Conservation (phyloP, 768 basidiomycete species). For the Tylopilus subfusipes region DNA sequence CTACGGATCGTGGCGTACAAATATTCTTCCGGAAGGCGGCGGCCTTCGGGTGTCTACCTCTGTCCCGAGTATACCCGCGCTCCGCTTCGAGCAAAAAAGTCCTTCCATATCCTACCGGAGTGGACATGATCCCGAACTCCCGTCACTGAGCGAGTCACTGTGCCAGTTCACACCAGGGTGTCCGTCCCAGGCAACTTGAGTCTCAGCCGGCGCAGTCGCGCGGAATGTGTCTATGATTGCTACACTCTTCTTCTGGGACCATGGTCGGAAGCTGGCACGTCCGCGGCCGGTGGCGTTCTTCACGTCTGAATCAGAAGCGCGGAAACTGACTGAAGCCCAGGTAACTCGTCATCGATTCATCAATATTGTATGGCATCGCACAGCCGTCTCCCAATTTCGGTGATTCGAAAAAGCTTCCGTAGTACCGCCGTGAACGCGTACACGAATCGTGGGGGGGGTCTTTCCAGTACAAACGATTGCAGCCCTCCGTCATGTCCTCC, state of each 20-base stretch:
- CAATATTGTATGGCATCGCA: too few relatives aligned
- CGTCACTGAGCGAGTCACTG: background rate
- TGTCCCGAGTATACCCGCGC: slow-evolving; percentile 11
- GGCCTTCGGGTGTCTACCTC: background rate
- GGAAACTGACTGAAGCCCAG: background rate
- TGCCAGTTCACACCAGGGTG: background rate
- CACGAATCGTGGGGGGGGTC: too few relatives aligned
- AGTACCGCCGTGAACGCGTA: too few relatives aligned
- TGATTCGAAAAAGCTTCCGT: too few relatives aligned
- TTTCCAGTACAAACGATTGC: background rate
- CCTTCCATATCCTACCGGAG: background rate
- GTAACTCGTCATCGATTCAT: background rate
- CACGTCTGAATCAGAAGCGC: too few relatives aligned
- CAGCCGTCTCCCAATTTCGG: too few relatives aligned
- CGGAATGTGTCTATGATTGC: background rate
- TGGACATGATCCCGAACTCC: background rate
- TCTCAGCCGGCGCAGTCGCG: background rate
- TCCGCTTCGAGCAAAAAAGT: background rate
- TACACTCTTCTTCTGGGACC: too few relatives aligned
- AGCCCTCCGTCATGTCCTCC: background rate
- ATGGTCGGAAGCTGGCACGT: too few relatives aligned
- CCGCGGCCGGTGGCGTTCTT: too few relatives aligned
- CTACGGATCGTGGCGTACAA: too few relatives aligned
- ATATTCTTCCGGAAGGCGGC: background rate
- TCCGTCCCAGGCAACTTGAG: background rate